Base-by-base conservation (phyloP, 2,329 filamentous ascomycete genomes). In the Fonsecaea erecta region DNA sequence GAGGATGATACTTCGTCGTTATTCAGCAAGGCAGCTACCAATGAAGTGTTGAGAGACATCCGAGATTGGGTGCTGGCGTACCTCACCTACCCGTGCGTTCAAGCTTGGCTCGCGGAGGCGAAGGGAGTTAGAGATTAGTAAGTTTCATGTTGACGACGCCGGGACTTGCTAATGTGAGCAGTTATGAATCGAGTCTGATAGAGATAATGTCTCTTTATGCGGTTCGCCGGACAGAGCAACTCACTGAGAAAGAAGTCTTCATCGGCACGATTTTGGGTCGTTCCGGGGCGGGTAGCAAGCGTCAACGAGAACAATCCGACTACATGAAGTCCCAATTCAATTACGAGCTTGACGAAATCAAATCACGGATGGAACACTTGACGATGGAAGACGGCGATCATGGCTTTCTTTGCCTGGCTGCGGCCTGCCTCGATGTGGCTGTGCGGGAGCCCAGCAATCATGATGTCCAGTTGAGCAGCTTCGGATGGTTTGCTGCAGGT, bases 191-290 rank as follows among this genome's bases (percentile, higher is more conserved):
- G 24, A 80, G 78, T 65, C 75, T 88, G 48, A 62, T 77, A 26
- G 76, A 81, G 35, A 77, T 83, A 53, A 82, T 86, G 78, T 76
- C 78, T 64, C 74, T 74, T 52, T 81, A 76, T 72, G 77, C 80
- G 67, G 71, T 79, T 3, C 74, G 80, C 14, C 78, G 78, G 0
- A 73, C 73, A 40, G 73, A 77, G 3, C 76, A 76, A 4, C 76
- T 85, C 12, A 80, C 76, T 11, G 84, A 86, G 71, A 75, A 81
- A 7, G 84, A 86, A 74, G 84, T 84, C 46, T 86, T 88, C 71
- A 80, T 82, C 35, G 86, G 86, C 32, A 83, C 79, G 58, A 85
- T 88, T 67, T 78, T 87, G 24, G 84, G 83, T 60, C 82, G 81
- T 63, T 78, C 78, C 9, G 80, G 78, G 14, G 72, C 73, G 2